Conservation (phyloP, 2,329 filamentous ascomycete genomes). For the Clonostachys solani region DNA sequence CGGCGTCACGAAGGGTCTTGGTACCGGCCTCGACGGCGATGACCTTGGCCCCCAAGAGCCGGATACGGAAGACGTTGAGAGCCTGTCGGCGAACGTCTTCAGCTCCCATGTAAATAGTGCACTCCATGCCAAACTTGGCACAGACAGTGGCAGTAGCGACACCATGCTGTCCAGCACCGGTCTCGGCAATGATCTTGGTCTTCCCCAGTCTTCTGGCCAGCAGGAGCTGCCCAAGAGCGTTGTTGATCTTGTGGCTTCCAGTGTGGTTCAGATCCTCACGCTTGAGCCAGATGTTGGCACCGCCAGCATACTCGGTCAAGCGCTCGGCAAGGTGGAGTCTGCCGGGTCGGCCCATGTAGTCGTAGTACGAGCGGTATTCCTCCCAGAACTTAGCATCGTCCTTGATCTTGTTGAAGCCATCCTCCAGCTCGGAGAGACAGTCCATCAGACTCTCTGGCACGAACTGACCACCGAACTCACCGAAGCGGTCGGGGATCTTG, state of each 20-base stretch:
- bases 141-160: conserved; percentile 97
- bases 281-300: conserved; percentile 97
- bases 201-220: conserved; percentile 84
- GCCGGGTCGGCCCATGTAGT: conserved; percentile 93
- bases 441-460: conserved; percentile 98
- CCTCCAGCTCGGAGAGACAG: conserved; percentile 84
- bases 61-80: conserved; percentile 97
- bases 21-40: conserved; percentile 90
- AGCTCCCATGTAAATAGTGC: conserved; percentile 96
- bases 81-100: conserved; percentile 96
- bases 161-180: conserved; percentile 94
- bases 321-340: conserved; percentile 86
- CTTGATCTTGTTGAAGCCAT: conserved; percentile 82
- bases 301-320: conserved; percentile 82
- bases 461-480: conserved; percentile 95
- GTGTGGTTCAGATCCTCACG: conserved; percentile 97
- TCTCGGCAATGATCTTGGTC: conserved; percentile 96
- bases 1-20: conserved; percentile 76
- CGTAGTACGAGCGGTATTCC: conserved; percentile 92
- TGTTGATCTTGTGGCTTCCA: conserved; percentile 99
- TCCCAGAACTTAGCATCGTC: conserved; percentile 94
- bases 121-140: conserved; percentile 97
- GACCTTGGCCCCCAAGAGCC: conserved; percentile 88
- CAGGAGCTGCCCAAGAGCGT: conserved; percentile 89
- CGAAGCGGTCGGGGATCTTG: conserved; percentile 80